phyloP scores from a whole-genome alignment of 495 filamentous ascomycete genomes.

The Aspergillus biplanus region DNA sequence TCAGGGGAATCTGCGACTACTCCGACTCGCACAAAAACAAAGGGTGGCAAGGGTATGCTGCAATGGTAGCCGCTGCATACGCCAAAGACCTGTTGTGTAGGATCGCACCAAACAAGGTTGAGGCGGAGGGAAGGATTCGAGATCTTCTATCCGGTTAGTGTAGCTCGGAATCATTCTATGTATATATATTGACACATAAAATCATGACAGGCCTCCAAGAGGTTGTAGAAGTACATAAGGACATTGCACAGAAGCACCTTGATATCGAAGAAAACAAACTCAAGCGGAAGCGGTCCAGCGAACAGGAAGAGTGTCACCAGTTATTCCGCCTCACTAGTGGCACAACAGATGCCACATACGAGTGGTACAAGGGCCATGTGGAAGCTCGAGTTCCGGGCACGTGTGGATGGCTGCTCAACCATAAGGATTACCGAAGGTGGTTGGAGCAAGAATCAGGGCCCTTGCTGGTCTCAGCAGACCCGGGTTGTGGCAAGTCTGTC shows the following conservation, averaged over 20 bases:
- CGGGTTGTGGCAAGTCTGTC: constrained; percentile 52
- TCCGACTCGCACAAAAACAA: constrained; percentile 2
- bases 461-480: constrained; percentile 50
- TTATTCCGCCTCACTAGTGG: background rate
- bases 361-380: background rate
- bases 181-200: background rate
- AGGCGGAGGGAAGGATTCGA: background rate
- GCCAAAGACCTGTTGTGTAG: constrained; percentile 33
- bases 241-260: constrained; percentile 1
- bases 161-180: background rate
- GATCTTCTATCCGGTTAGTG: background rate
- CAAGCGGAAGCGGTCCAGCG: background rate
- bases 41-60: constrained; percentile 7
- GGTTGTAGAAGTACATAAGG: background rate
- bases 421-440: background rate
- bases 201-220: background rate
- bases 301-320: background rate
- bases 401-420: background rate
- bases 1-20: constrained; percentile 2
- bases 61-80: constrained; percentile 34
- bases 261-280: background rate
- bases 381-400: background rate
- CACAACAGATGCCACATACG: background rate
- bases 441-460: constrained; percentile 36
- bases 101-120: background rate